phyloP scores from a whole-genome alignment of 768 basidiomycete genomes.

The Nidularia pulvinata region DNA sequence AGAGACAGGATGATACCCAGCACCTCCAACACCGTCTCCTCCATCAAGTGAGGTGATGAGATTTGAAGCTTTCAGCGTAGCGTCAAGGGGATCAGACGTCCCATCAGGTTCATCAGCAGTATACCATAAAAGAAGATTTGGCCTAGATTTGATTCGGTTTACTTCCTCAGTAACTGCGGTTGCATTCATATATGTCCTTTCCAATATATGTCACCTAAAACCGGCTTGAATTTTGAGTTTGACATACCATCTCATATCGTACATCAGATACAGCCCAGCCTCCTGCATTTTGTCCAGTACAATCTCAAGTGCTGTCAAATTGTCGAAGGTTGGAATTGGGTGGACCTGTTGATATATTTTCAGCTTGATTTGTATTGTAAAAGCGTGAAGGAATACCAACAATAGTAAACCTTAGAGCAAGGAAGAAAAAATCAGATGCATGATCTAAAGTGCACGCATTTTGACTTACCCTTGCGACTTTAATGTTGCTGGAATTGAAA shows the following conservation, averaged over 20 bases:
- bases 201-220: too few relatives aligned
- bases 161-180: conserved; percentile 69
- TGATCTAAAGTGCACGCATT: conserved; percentile 18
- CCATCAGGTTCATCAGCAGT: conserved; percentile 79
- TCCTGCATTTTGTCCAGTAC: conserved; percentile 75
- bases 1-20: conserved; percentile 66
- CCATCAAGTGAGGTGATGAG: conserved; percentile 60
- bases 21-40: conserved; percentile 42
- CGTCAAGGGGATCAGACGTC: conserved; percentile 63
- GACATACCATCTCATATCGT: conserved; percentile 71
- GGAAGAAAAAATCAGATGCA: too few relatives aligned
- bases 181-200: conserved; percentile 63
- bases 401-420: too few relatives aligned
- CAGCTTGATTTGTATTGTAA: too few relatives aligned
- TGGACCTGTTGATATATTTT: conserved; percentile 45
- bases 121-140: conserved; percentile 75
- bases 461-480: conserved; percentile 52
- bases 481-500: conserved; percentile 52
- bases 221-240: too few relatives aligned
- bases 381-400: too few relatives aligned
- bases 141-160: conserved; percentile 60
- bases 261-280: conserved; percentile 72
- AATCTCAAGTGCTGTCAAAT: conserved; percentile 52
- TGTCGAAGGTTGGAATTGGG: conserved; percentile 65
- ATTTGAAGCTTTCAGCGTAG: conserved; percentile 50